Percentiles rank a stretch among this genome's conserved stretches.
phyloP scores from a whole-genome alignment of 257 asterid species.

The Salvia miltiorrhiza region DNA sequence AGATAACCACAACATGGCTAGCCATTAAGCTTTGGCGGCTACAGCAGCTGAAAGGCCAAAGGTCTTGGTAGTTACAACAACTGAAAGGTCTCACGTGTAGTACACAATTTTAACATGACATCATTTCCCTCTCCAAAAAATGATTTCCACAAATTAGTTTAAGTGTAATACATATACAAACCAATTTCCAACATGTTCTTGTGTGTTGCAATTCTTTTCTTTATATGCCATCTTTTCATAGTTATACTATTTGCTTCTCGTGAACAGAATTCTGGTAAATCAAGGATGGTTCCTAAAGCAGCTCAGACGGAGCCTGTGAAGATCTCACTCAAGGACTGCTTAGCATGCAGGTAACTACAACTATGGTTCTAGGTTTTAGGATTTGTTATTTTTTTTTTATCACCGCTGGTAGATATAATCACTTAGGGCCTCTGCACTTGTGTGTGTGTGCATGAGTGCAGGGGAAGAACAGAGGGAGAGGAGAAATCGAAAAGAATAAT shows the following conservation, averaged over 20 bases:
- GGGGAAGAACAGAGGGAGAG: not conserved
- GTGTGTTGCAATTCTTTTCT: not conserved
- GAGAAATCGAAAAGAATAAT: not conserved
- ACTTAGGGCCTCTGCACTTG: not conserved
- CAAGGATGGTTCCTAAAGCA: constrained; percentile 46
- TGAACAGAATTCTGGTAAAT: constrained; percentile 47
- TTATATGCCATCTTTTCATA: not conserved
- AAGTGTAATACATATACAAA: no score
- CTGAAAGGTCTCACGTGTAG: no score
- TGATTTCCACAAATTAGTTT: no score
- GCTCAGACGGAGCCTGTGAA: constrained; percentile 73
- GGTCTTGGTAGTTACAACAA: no score
- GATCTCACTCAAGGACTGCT: constrained; percentile 94
- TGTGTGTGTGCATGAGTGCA: not conserved
- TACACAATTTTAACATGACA: no score
- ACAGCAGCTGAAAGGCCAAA: no score
- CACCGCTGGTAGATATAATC: not conserved
- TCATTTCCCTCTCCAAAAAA: no score
- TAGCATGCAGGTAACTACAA: constrained; percentile 82
- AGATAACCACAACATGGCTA: no score
- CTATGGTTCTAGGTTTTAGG: not conserved
- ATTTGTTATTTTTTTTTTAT: not conserved
- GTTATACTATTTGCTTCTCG: not conserved
- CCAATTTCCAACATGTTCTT: no score
- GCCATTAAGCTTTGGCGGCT: no score